Evolutionary conservation across 306 rosid species (phyloP).

Genomic region (Styphnolobium japonicum): DNA sequence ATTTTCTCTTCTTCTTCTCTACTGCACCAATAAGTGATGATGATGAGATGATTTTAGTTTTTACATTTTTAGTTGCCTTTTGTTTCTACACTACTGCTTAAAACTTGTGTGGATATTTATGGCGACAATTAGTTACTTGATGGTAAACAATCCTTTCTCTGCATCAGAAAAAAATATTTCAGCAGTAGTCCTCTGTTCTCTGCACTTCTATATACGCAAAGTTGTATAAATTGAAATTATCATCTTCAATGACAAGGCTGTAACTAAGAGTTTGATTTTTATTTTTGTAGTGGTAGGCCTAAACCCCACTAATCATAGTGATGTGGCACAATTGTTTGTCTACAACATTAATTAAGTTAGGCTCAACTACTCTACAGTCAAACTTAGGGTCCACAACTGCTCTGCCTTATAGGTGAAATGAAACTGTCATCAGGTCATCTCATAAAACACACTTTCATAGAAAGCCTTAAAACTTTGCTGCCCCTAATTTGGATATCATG

Average conservation of each 20-base stretch:
- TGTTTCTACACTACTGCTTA: background rate
- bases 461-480: background rate
- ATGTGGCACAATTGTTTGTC: conserved; percentile 34
- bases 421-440: background rate
- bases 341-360: conserved; percentile 12
- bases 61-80: background rate
- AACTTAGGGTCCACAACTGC: conserved; percentile 45
- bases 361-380: conserved; percentile 30
- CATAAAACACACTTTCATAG: background rate
- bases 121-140: background rate
- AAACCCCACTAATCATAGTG: conserved; percentile 31
- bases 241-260: background rate
- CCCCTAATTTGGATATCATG: background rate
- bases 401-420: conserved; percentile 16
- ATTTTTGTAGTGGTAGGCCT: conserved; percentile 22
- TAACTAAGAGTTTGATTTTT: conserved; percentile 20
- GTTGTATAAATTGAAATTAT: conserved; percentile 11
- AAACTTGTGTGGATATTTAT: background rate
- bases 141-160: background rate
- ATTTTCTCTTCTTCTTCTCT: background rate
- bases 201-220: conserved; percentile 5
- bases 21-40: background rate
- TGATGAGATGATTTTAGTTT: background rate
- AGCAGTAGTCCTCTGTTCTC: background rate
- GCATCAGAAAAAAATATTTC: conserved; percentile 1